Evolutionary conservation across 2,329 filamentous ascomycete genomes (phyloP).

Genomic region (Botrytis byssoidea): DNA sequence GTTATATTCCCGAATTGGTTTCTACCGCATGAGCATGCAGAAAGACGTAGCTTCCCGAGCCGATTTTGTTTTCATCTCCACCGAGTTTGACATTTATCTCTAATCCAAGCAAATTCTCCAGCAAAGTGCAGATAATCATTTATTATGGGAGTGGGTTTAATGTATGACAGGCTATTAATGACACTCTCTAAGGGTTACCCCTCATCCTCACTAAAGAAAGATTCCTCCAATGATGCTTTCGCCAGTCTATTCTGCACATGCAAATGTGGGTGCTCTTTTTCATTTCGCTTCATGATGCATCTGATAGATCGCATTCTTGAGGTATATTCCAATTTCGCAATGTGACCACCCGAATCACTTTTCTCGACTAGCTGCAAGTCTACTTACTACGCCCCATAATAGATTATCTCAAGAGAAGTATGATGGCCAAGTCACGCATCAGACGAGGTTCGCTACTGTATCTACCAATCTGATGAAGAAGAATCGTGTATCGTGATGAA

Average conservation of each 20-base stretch:
- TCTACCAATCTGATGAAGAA: not conserved
- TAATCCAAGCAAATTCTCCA: not conserved
- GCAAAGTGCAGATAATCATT: not conserved
- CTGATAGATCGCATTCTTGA: constrained; percentile 20
- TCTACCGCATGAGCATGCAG: constrained; percentile 15
- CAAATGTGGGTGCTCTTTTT: constrained; percentile 5
- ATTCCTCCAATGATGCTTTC: not conserved
- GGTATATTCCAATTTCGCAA: constrained; percentile 5
- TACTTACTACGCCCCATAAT: constrained; percentile 11
- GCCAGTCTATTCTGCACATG: constrained; percentile 14
- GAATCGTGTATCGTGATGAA: not conserved
- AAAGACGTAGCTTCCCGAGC: constrained; percentile 12
- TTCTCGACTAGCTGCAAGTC: constrained; percentile 3
- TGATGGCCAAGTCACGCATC: constrained; percentile 7
- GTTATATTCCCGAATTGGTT: constrained; percentile 19
- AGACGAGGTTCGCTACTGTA: not conserved
- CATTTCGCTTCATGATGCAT: constrained; percentile 9
- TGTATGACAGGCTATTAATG: not conserved
- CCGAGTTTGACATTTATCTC: constrained; percentile 10
- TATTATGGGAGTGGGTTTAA: not conserved
- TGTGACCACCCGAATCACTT: constrained; percentile 13
- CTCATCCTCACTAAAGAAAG: constrained; percentile 1
- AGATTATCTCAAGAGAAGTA: constrained; percentile 6
- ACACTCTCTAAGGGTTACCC: not conserved
- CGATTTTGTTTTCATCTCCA: constrained; percentile 16